Evolutionary conservation across 805 yeast species (phyloP).

Genomic region (Jamesozyma lodderae): DNA sequence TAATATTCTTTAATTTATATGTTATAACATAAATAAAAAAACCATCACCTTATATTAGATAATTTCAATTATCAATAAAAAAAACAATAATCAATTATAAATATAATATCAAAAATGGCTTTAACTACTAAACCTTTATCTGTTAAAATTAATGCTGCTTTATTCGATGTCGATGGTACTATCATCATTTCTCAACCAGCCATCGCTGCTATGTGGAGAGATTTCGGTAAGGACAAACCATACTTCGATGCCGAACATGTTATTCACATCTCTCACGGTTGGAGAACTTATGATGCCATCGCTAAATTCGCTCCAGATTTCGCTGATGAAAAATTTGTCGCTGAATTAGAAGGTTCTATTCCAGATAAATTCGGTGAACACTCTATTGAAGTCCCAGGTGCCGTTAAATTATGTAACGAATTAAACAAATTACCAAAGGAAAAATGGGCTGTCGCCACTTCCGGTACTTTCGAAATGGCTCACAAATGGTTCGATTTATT

Average conservation of each 20-base stretch:
- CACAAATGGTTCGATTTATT: conserved; percentile 68
- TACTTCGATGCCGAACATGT: conserved; percentile 62
- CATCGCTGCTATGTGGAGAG: conserved; percentile 75
- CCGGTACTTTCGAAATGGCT: conserved; percentile 73
- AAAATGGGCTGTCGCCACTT: conserved; percentile 83
- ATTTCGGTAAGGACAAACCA: conserved; percentile 57
- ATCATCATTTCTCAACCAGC: conserved; percentile 76
- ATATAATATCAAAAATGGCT: conserved; percentile 16
- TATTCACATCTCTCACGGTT: conserved; percentile 70
- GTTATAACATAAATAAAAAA: not conserved
- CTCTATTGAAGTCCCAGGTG: conserved; percentile 72
- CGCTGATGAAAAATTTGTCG: conserved; percentile 56
- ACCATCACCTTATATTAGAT: not conserved
- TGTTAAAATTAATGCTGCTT: conserved; percentile 37
- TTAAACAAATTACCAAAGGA: conserved; percentile 43
- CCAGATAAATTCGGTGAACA: conserved; percentile 63
- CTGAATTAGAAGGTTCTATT: conserved; percentile 59
- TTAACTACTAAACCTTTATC: conserved; percentile 25
- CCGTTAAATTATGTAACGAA: conserved; percentile 49
- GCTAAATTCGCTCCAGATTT: conserved; percentile 66
- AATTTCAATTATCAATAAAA: not conserved
- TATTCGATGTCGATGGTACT: conserved; percentile 85
- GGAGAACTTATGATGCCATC: conserved; percentile 73
- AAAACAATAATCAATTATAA: not conserved
- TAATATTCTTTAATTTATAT: not conserved